Evolutionary conservation across 305 asterid species (phyloP), one percentile per base, ranked within the genome.

Genomic region (Rubia peregrina): DNA sequence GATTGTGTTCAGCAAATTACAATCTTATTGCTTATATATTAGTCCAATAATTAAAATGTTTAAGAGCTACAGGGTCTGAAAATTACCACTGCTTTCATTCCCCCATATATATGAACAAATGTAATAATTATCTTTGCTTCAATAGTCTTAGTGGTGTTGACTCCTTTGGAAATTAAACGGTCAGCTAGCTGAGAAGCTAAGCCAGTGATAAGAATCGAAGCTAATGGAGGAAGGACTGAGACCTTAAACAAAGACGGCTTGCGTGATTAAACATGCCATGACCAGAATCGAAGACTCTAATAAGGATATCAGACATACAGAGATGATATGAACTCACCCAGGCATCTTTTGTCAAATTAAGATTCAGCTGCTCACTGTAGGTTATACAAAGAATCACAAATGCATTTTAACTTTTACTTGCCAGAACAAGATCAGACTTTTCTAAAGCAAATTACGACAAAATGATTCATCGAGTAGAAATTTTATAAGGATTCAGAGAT

Each of bases 331-430:
- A 40, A 40, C 42, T 40, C 42, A 40, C 42, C 42, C 96, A 81
- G 74, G 99, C 99, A 43, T 97, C 99, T 84, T 91, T 93, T 6
- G 99, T 86, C 70, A 94, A 83, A 75, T 94, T 87, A 83, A 94
- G 96, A 80, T 86, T 74, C 84, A 94, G 89, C 95, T 79, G 95
- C 85, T 91, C 96, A 78, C 99, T 94, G 92, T 83, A 89, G 76
- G 77, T 72, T 69, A 77, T 73, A 80, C 62, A 65, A 70, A 40
- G 42, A 46, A 67, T 71, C 17, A 61, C 16, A 71, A 51, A 69
- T 30, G 16, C 71, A 66, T 68, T 30, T 24, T 13, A 44, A 12
- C 26, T 30, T n/a, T 12, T 24, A 13, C 57, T 46, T 67, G 7
- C 36, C 55, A 46, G 42, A 67, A 61, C n/a, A 60, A 11, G 41